Conservation (phyloP, 176 grass and related monocot genomes). For the Cymbopogon citratus region DNA sequence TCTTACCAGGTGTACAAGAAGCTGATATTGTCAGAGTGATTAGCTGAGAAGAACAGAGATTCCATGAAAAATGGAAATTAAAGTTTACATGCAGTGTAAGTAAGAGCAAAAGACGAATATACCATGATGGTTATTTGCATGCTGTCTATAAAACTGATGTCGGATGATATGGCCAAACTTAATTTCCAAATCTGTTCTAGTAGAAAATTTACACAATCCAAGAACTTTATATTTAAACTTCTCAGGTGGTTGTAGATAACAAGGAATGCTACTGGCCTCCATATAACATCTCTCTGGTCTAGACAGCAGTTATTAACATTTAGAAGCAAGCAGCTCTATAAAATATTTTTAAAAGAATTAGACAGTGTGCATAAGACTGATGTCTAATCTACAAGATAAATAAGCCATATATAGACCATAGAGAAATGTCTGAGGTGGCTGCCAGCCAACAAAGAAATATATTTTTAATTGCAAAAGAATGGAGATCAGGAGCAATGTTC, state of each 20-base stretch:
- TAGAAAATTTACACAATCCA: background rate
- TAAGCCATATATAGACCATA: too few relatives aligned
- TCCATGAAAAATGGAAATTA: constrained; percentile 2
- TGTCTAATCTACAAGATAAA: background rate
- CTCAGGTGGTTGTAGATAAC: background rate
- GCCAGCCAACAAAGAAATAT: background rate
- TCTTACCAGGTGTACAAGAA: constrained; percentile 50
- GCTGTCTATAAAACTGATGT: constrained; percentile 62
- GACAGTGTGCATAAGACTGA: too few relatives aligned
- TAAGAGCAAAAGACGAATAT: background rate
- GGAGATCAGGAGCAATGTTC: too few relatives aligned
- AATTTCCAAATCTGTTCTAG: background rate
- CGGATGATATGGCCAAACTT: too few relatives aligned
- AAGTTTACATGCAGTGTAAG: background rate
- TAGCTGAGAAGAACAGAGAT: constrained; percentile 39
- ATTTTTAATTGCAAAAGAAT: too few relatives aligned
- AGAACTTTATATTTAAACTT: background rate
- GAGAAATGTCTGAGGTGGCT: constrained; percentile 37
- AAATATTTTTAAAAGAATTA: too few relatives aligned
- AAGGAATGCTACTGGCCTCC: background rate
- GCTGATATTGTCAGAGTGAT: constrained; percentile 57
- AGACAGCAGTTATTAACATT: too few relatives aligned
- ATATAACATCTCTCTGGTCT: background rate
- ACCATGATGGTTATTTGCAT: constrained; percentile 56
- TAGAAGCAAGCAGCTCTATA: too few relatives aligned